A percentile compares a stretch with the other conserved stretches of the same genome.
These are phyloP conservation scores for Eimeria maxima DNA, from an alignment of 169 alveolate species.

Conservation along the genomic window DNA sequence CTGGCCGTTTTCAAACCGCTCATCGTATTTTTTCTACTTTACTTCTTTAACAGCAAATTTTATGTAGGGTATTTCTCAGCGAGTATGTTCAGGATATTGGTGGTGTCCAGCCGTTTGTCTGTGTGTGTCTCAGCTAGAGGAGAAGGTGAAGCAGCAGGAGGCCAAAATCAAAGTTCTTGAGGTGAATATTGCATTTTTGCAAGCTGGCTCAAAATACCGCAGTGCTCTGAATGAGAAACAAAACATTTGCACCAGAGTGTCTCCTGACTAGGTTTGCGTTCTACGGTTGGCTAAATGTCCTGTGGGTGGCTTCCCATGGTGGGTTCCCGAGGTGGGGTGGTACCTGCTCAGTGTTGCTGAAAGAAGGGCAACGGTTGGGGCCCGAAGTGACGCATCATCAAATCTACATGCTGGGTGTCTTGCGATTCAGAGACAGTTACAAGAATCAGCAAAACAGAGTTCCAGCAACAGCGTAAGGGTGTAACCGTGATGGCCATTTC, in stretches of 20 bases:
- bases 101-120: neutral
- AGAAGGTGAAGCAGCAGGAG: constrained; percentile 72
- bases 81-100: neutral
- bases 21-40: neutral
- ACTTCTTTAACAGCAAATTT: too few relatives aligned
- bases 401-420: neutral
- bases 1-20: neutral
- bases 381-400: neutral
- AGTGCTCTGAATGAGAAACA: neutral
- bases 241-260: neutral
- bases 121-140: constrained; percentile 48
- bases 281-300: neutral
- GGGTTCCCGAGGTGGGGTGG: neutral
- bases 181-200: constrained; percentile 21
- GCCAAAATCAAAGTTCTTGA: constrained; percentile 39
- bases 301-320: neutral
- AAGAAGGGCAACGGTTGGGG: neutral
- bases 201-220: neutral
- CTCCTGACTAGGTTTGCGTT: neutral
- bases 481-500: neutral
- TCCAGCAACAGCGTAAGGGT: constrained; percentile 23
- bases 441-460: neutral
- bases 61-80: neutral
- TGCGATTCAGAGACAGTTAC: constrained; percentile 43
- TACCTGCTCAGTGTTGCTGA: neutral